phyloP scores from a whole-genome alignment of 2,329 filamentous ascomycete species.

The Fusarium phyllophilum region DNA sequence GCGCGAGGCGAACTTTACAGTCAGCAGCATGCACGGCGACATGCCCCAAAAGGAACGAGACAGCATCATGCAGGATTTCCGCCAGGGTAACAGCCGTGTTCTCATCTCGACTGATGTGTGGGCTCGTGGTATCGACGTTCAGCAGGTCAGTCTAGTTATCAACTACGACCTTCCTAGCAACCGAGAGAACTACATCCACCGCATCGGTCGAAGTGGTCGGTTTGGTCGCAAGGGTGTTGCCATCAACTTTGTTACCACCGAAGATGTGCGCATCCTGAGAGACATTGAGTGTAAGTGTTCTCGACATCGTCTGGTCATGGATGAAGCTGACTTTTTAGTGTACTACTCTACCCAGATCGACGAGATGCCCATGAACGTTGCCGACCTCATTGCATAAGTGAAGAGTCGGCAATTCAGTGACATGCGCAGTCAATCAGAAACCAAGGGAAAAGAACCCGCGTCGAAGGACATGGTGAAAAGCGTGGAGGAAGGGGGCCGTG shows the following conservation, averaged over 20 bases:
- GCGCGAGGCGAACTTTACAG: constrained; percentile 98
- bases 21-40: constrained; percentile 98
- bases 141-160: constrained; percentile 97
- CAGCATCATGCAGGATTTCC: constrained; percentile 99
- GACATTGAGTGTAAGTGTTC: constrained; percentile 89
- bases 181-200: constrained; percentile 99
- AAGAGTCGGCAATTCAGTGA: not conserved
- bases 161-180: constrained; percentile 99
- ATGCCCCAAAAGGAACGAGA: constrained; percentile 99
- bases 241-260: constrained; percentile 99
- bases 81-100: constrained; percentile 94
- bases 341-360: constrained; percentile 98
- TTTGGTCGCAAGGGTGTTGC: constrained; percentile 99
- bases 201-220: constrained; percentile 93
- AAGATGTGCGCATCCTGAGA: constrained; percentile 95
- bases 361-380: constrained; percentile 98
- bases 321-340: constrained; percentile 63
- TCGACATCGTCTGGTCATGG: not conserved
- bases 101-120: constrained; percentile 98
- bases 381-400: constrained; percentile 64
- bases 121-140: constrained; percentile 98
- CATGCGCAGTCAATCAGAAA: not conserved
- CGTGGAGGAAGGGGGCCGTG: constrained; percentile 48
- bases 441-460: constrained; percentile 9
- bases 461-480: constrained; percentile 28